phyloP scores from a whole-genome alignment of 805 yeast genomes.

The Dipodascopsis tothii region DNA sequence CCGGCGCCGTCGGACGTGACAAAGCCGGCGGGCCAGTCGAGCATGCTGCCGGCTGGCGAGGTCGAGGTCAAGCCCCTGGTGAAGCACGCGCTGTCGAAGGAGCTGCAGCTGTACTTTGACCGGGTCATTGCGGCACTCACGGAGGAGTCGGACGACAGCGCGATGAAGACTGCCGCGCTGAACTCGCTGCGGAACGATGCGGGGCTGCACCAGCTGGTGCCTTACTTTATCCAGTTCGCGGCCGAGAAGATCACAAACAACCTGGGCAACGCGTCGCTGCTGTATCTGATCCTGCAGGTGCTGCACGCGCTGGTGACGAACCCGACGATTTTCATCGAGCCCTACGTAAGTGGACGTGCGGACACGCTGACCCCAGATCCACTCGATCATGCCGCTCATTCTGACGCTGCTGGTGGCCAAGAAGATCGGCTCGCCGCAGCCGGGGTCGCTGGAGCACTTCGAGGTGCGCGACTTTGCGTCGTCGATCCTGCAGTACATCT shows the following conservation, averaged over 20 bases:
- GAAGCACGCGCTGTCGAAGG: conserved; percentile 90
- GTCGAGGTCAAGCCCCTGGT: conserved; percentile 79
- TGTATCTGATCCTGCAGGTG: conserved; percentile 82
- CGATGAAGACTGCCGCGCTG: conserved; percentile 67
- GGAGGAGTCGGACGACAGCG: conserved; percentile 42
- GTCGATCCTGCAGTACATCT: conserved; percentile 68
- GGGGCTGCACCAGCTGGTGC: conserved; percentile 92
- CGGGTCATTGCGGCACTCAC: conserved; percentile 74
- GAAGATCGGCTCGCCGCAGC: conserved; percentile 57
- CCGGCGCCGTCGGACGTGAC: conserved; percentile 40
- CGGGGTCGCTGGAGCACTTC: conserved; percentile 32
- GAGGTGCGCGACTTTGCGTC: conserved; percentile 87
- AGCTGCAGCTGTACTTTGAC: conserved; percentile 87
- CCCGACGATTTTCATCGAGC: conserved; percentile 80
- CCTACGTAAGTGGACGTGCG: conserved; percentile 32
- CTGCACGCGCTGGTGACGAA: conserved; percentile 77
- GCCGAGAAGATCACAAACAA: conserved; percentile 90
- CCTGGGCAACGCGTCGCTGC: conserved; percentile 57
- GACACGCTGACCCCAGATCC: conserved; percentile 48
- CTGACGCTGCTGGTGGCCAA: conserved; percentile 83
- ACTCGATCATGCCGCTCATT: conserved; percentile 94
- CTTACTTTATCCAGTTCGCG: conserved; percentile 90
- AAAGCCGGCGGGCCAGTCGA: neutral
- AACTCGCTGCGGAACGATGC: conserved; percentile 83
- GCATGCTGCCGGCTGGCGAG: conserved; percentile 49